Percentiles rank a stretch among this genome's conserved stretches.
Conservation (phyloP, 2,329 filamentous ascomycete genomes). For the Thelonectria rubi region DNA sequence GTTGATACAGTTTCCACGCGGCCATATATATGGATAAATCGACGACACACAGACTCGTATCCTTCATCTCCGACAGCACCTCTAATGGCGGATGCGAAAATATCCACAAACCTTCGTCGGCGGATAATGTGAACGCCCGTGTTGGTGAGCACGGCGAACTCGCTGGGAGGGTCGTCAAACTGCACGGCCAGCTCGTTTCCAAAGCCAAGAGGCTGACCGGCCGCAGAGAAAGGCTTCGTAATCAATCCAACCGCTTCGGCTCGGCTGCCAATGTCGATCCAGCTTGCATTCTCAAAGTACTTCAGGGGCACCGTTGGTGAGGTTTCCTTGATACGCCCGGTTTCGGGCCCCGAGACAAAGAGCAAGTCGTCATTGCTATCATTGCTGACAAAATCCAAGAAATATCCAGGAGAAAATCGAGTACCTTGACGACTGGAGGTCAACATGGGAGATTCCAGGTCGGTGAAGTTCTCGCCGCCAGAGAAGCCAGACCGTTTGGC, state of each 20-base stretch:
- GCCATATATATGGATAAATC: conserved; percentile 86
- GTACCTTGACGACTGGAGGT: conserved; percentile 61
- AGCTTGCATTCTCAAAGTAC: conserved; percentile 83
- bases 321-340: conserved; percentile 78
- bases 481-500: conserved; percentile 44
- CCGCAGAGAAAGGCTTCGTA: conserved; percentile 76
- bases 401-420: conserved; percentile 87
- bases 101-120: conserved; percentile 85
- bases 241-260: conserved; percentile 83
- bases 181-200: conserved; percentile 97
- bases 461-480: conserved; percentile 53
- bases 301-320: conserved; percentile 61
- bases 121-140: conserved; percentile 88
- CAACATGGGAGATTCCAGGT: conserved; percentile 60
- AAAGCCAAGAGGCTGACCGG: conserved; percentile 76
- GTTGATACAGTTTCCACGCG: conserved; percentile 89
- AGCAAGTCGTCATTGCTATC: conserved; percentile 71
- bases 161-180: conserved; percentile 82
- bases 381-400: conserved; percentile 81
- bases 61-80: conserved; percentile 79
- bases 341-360: conserved; percentile 88
- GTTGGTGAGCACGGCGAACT: conserved; percentile 92
- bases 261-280: conserved; percentile 76
- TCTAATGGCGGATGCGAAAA: conserved; percentile 85
- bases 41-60: conserved; percentile 81